These are phyloP conservation scores for Cryptococcus maquisensis DNA, from an alignment of 1,284 basidiomycete genomes.

Conservation along the genomic window DNA sequence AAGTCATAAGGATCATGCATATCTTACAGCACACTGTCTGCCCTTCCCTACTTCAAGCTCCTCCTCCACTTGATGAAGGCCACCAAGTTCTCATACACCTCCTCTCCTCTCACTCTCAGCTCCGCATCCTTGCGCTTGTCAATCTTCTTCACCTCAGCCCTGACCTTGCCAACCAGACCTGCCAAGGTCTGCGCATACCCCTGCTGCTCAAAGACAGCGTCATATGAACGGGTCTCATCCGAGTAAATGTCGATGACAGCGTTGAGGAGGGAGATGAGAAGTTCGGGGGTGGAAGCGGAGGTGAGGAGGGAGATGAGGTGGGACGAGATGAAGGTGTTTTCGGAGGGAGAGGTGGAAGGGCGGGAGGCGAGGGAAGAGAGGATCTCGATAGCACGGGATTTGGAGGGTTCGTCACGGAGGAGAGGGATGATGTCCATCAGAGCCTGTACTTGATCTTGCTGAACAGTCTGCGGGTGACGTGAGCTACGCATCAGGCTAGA, in stretches of 20 bases:
- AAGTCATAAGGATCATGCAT: too few species aligned
- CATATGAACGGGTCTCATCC: conserved; percentile 79
- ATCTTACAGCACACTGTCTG: too few species aligned
- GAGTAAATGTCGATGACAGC: conserved; percentile 92
- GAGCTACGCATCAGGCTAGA: conserved; percentile 49
- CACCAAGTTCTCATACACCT: conserved; percentile 67
- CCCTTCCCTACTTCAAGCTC: conserved; percentile 7
- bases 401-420: conserved; percentile 56
- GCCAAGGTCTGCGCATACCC: conserved; percentile 57
- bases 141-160: conserved; percentile 55
- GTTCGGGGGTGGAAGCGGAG: conserved; percentile 58
- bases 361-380: conserved; percentile 75
- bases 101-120: conserved; percentile 51
- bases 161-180: conserved; percentile 58
- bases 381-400: conserved; percentile 74
- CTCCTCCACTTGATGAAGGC: conserved; percentile 82
- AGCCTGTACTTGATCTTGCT: conserved; percentile 57
- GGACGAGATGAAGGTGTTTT: conserved; percentile 53
- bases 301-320: conserved; percentile 21
- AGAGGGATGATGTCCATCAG: conserved; percentile 63
- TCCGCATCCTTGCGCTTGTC: conserved; percentile 51
- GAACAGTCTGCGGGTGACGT: conserved; percentile 24
- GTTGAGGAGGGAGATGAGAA: conserved; percentile 73
- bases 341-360: conserved; percentile 57
- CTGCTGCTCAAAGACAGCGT: conserved; percentile 65